Conservation (phyloP, 2,329 filamentous ascomycete genomes). For the Myriosclerotinia scirpicola region DNA sequence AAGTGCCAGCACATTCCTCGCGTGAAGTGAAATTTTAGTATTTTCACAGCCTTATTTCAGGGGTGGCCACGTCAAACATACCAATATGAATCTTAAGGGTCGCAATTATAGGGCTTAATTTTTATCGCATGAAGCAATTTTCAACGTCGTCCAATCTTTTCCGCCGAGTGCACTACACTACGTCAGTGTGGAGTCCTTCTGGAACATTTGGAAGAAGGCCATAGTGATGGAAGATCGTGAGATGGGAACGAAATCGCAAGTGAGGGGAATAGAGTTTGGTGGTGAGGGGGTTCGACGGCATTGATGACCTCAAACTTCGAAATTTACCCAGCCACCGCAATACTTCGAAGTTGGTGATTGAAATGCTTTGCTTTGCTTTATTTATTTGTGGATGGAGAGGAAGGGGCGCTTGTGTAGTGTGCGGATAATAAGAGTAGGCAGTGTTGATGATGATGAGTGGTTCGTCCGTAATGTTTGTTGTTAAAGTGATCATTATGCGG, state of each 20-base stretch:
- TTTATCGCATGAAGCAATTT: constrained; percentile 8
- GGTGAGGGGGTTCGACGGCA: not conserved
- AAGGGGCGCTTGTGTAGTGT: not conserved
- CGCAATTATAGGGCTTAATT: constrained; percentile 14
- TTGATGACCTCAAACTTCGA: constrained; percentile 5
- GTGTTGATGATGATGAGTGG: not conserved
- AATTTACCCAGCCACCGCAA: constrained; percentile 6
- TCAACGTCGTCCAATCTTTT: not conserved
- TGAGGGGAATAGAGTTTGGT: not conserved
- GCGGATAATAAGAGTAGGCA: not conserved
- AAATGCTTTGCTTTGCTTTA: not conserved
- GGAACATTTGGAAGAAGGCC: not conserved
- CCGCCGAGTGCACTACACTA: not conserved
- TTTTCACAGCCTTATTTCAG: constrained; percentile 3
- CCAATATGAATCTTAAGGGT: not conserved
- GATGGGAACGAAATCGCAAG: constrained; percentile 1
- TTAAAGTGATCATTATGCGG: not conserved
- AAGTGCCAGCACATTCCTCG: constrained; percentile 22
- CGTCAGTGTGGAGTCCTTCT: constrained; percentile 17
- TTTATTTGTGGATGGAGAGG: not conserved
- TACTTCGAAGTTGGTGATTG: not conserved
- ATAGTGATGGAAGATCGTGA: not conserved
- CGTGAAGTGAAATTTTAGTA: not conserved
- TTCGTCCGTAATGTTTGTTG: not conserved
- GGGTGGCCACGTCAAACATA: constrained; percentile 13